Percentiles rank a stretch among this genome's conserved stretches.
Evolutionary conservation across 805 yeast genomes (phyloP).

Genomic region (Candida loeiensis): DNA sequence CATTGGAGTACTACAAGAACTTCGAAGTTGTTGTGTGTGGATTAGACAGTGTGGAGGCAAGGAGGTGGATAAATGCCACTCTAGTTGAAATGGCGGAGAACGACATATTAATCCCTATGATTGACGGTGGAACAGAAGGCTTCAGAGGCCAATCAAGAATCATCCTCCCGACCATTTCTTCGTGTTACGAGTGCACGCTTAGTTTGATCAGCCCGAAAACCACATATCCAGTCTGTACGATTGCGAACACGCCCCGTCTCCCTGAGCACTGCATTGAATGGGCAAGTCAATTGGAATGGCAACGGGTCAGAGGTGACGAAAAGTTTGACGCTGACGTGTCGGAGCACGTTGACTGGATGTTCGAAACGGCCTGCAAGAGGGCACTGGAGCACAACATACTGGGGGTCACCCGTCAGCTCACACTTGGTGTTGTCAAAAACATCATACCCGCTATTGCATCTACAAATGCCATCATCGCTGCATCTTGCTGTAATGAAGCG

Average conservation of each 20-base stretch:
- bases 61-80: conserved; percentile 81
- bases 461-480: conserved; percentile 89
- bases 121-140: conserved; percentile 97
- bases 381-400: conserved; percentile 64
- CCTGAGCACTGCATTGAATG: conserved; percentile 95
- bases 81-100: conserved; percentile 61
- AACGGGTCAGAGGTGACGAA: conserved; percentile 40
- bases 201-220: conserved; percentile 62
- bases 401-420: conserved; percentile 70
- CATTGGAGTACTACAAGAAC: conserved; percentile 56
- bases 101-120: conserved; percentile 45
- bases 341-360: conserved; percentile 64
- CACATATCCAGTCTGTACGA: conserved; percentile 87
- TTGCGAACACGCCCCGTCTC: conserved; percentile 88
- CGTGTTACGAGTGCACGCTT: conserved; percentile 91
- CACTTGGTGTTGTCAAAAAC: conserved; percentile 85
- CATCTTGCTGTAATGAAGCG: conserved; percentile 82
- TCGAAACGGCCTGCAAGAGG: conserved; percentile 49
- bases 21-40: conserved; percentile 82
- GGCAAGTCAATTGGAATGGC: conserved; percentile 79
- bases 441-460: conserved; percentile 94
- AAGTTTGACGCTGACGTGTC: conserved; percentile 67
- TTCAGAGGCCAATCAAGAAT: conserved; percentile 88
- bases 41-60: conserved; percentile 81
- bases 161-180: conserved; percentile 76